Conservation (phyloP, 257 asterid genomes). For the Dorcoceras hygrometricum region DNA sequence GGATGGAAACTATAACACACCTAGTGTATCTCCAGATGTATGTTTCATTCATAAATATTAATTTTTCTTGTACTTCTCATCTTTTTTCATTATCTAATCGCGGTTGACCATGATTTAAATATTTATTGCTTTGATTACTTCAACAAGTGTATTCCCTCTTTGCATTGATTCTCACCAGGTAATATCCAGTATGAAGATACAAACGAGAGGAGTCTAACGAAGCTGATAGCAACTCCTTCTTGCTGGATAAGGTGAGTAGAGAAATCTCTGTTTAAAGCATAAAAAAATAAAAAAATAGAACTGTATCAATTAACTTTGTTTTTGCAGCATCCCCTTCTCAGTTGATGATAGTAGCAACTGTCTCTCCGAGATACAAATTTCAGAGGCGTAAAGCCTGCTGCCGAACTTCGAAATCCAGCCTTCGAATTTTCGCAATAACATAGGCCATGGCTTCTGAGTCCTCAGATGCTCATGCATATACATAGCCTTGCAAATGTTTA, state of each 20-base stretch:
- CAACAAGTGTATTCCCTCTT: background rate
- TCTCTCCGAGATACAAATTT: slow-evolving; percentile 53
- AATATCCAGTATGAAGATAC: slow-evolving; percentile 47
- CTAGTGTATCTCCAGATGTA: slow-evolving; percentile 58
- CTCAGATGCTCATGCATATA: background rate
- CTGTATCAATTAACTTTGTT: slow-evolving; percentile 1
- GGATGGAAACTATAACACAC: slow-evolving; percentile 49
- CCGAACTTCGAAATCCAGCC: slow-evolving; percentile 60
- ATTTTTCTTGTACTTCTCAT: background rate
- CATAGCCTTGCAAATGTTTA: background rate
- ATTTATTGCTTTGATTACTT: background rate
- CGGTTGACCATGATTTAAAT: background rate
- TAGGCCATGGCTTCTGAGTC: slow-evolving; percentile 24
- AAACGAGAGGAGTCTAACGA: slow-evolving; percentile 44
- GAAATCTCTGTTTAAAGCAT: background rate
- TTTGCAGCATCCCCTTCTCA: slow-evolving; percentile 66
- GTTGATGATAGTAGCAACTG: slow-evolving; percentile 57
- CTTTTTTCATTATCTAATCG: background rate
- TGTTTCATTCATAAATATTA: slow-evolving; percentile 23
- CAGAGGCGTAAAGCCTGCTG: slow-evolving; percentile 65
- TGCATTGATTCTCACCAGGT: slow-evolving; percentile 36
- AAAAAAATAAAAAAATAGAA: background rate
- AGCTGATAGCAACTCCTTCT: slow-evolving; percentile 40
- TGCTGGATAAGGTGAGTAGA: slow-evolving; percentile 58
- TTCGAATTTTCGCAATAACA: slow-evolving; percentile 63